Percentiles rank a stretch among this genome's conserved stretches.
phyloP scores from a whole-genome alignment of 306 rosid genomes.

The Erythrophleum fordii region DNA sequence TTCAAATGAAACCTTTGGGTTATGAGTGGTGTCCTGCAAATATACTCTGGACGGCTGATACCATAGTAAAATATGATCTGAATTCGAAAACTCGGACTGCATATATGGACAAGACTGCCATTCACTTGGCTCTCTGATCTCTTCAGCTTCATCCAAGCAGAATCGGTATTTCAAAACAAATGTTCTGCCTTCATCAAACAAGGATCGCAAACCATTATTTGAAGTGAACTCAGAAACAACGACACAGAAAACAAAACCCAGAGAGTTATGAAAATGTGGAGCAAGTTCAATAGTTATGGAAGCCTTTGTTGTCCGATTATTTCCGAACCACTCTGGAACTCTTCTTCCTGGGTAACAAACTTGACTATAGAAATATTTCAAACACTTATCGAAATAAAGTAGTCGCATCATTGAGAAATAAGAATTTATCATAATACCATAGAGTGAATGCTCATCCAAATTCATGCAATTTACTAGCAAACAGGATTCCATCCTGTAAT shows the following conservation, averaged over 20 bases:
- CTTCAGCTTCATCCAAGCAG: background rate
- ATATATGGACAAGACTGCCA: too few relatives aligned
- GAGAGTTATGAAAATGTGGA: background rate
- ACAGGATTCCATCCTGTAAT: background rate
- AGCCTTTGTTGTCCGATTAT: background rate
- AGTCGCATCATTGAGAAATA: background rate
- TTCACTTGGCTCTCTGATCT: background rate
- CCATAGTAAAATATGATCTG: conserved; percentile 31
- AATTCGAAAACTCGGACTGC: too few relatives aligned
- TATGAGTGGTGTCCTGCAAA: background rate
- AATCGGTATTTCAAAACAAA: background rate
- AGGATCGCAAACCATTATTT: too few relatives aligned
- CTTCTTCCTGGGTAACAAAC: conserved; percentile 32
- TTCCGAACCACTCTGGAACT: conserved; percentile 21
- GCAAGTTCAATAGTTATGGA: background rate
- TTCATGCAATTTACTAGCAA: background rate
- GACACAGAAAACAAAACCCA: background rate
- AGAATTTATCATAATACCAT: background rate
- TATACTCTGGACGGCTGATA: too few relatives aligned
- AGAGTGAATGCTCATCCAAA: background rate
- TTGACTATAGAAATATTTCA: background rate
- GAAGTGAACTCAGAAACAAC: background rate
- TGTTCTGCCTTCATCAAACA: too few relatives aligned
- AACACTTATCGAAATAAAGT: background rate
- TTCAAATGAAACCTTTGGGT: background rate